phyloP scores from a whole-genome alignment of 768 basidiomycete species.

The Rhodotorula sphaerocarpa region DNA sequence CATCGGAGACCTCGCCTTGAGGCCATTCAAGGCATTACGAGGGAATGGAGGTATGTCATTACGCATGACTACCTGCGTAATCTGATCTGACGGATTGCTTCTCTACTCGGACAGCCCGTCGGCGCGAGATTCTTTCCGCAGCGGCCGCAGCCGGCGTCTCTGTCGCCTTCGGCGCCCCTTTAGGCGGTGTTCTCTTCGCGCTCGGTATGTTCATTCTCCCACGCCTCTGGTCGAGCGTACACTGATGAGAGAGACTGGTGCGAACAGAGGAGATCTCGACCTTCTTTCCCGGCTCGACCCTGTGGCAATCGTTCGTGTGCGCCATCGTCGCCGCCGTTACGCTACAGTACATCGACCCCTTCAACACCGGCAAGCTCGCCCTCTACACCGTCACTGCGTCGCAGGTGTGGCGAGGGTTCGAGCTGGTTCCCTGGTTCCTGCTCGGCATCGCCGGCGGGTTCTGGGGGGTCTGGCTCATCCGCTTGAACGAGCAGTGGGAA shows the following conservation, averaged over 20 bases:
- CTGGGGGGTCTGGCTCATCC: slow-evolving; percentile 88
- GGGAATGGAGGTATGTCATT: slow-evolving; percentile 66
- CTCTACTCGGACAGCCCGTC: slow-evolving; percentile 48
- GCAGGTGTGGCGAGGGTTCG: slow-evolving; percentile 89
- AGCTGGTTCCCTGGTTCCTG: slow-evolving; percentile 73
- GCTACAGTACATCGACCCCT: slow-evolving; percentile 75
- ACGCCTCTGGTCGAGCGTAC: background rate
- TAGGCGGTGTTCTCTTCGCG: slow-evolving; percentile 81
- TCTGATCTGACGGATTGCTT: background rate
- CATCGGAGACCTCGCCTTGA: slow-evolving; percentile 82
- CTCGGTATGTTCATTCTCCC: slow-evolving; percentile 46
- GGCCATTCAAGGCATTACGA: slow-evolving; percentile 76
- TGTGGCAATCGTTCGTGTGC: slow-evolving; percentile 57
- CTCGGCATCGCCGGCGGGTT: slow-evolving; percentile 82
- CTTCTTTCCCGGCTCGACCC: slow-evolving; percentile 36
- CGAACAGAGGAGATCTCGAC: slow-evolving; percentile 36
- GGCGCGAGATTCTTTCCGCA: slow-evolving; percentile 88
- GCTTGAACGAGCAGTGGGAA: slow-evolving; percentile 81
- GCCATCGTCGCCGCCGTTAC: slow-evolving; percentile 77
- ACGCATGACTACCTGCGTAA: no score
- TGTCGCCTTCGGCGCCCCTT: slow-evolving; percentile 92
- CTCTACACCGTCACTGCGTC: slow-evolving; percentile 68
- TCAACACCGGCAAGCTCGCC: slow-evolving; percentile 88
- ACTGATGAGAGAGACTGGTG: background rate
- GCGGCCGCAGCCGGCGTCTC: slow-evolving; percentile 95